These are phyloP conservation scores for Kluyveromyces nonfermentans DNA, from an alignment of 805 yeast species.

Conservation along the genomic window DNA sequence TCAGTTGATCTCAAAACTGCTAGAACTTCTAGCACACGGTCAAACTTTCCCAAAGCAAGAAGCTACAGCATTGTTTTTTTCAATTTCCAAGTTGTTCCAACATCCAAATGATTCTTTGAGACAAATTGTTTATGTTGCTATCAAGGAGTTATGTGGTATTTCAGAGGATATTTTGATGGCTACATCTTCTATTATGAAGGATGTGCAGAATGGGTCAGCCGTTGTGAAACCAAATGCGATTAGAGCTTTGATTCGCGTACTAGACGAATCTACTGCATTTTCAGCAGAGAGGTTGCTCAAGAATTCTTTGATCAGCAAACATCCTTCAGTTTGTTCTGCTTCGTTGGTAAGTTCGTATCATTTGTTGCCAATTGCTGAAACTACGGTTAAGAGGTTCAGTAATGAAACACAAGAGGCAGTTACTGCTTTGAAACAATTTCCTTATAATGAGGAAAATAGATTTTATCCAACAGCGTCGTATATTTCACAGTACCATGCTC, in stretches of 20 bases:
- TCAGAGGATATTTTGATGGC: constrained; percentile 95
- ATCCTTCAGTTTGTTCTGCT: constrained; percentile 86
- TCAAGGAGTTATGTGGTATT: constrained; percentile 76
- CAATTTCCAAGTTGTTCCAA: constrained; percentile 90
- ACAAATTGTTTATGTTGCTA: constrained; percentile 88
- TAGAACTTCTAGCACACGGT: constrained; percentile 76
- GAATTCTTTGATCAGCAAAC: constrained; percentile 83
- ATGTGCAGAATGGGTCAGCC: constrained; percentile 81
- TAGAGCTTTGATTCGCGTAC: constrained; percentile 79
- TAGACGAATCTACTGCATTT: constrained; percentile 85
- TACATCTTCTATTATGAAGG: constrained; percentile 96
- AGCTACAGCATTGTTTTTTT: constrained; percentile 86
- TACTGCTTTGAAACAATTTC: constrained; percentile 33
- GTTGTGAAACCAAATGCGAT: constrained; percentile 91
- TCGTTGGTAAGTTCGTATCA: constrained; percentile 89
- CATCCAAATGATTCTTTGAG: constrained; percentile 76
- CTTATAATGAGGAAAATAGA: constrained; percentile 29
- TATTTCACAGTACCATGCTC: constrained; percentile 91
- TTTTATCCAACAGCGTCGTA: constrained; percentile 63
- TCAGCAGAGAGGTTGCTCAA: constrained; percentile 89
- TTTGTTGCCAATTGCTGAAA: constrained; percentile 79
- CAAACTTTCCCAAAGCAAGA: constrained; percentile 81
- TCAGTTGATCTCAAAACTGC: constrained; percentile 65
- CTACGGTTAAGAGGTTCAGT: constrained; percentile 86
- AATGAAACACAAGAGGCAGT: constrained; percentile 94